phyloP scores from a whole-genome alignment of 305 asterid species.

The Solanum hybrid region DNA sequence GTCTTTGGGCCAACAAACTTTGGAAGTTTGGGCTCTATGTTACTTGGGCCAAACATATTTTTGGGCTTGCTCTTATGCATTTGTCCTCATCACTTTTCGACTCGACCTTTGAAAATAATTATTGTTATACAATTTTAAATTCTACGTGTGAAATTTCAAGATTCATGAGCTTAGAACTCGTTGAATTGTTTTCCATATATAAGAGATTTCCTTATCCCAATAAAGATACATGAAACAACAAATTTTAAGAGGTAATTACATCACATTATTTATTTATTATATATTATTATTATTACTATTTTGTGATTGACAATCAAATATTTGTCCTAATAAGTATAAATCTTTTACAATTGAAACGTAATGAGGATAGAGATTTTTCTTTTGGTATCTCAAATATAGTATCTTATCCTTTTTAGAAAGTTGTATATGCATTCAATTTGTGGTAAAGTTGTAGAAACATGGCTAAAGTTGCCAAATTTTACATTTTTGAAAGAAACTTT shows the following conservation, averaged over 20 bases:
- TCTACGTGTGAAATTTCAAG: background rate
- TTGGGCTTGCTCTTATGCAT: background rate
- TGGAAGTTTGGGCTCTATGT: background rate
- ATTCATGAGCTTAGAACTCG: background rate
- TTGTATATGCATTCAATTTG: background rate
- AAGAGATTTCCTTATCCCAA: background rate
- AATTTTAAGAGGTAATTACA: background rate
- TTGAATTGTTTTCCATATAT: background rate
- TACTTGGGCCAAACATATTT: background rate
- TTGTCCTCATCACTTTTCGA: background rate
- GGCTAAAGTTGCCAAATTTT: background rate
- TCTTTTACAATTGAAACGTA: background rate
- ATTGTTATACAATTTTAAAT: background rate
- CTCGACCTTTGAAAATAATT: background rate
- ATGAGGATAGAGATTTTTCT: background rate
- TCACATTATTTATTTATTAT: background rate
- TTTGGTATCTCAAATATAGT: background rate
- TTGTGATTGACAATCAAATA: background rate
- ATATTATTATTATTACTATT: no score
- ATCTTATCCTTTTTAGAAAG: background rate
- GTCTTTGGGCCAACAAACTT: background rate
- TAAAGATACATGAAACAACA: background rate
- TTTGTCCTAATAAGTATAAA: background rate
- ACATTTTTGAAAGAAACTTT: background rate
- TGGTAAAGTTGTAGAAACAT: background rate